Conservation (phyloP, 345 rosid genomes). For the Microthlaspi erraticum region DNA sequence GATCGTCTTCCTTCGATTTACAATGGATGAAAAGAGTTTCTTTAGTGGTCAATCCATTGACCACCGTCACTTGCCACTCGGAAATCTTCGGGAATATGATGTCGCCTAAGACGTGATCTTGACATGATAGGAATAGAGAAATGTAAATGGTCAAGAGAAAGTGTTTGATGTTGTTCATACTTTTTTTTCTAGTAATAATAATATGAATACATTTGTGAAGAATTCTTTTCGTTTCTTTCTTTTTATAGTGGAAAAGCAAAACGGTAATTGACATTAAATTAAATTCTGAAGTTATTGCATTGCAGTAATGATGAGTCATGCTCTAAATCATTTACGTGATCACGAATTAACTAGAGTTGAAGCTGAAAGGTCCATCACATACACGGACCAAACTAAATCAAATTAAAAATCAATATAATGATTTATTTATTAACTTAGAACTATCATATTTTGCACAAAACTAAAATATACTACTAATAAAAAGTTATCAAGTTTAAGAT, state of each 20-base stretch:
- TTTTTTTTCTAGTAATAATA: background rate
- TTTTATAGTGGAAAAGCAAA: slow-evolving; percentile 31
- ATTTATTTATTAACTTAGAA: no score
- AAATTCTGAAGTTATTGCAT: slow-evolving; percentile 28
- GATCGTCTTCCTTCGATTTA: slow-evolving; percentile 47
- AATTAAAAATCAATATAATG: no score
- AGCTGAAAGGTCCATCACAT: slow-evolving; percentile 27
- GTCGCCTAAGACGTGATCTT: slow-evolving; percentile 19
- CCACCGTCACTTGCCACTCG: slow-evolving; percentile 36
- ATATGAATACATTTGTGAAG: background rate
- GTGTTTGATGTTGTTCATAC: slow-evolving; percentile 28
- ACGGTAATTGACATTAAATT: slow-evolving; percentile 17
- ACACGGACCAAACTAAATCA: background rate
- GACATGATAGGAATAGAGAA: slow-evolving; percentile 10
- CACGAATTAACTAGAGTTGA: slow-evolving; percentile 6
- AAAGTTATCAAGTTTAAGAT: background rate
- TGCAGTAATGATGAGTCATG: slow-evolving; percentile 25
- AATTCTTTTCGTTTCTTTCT: background rate
- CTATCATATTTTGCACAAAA: background rate
- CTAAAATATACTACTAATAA: no score
- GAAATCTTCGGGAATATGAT: slow-evolving; percentile 29
- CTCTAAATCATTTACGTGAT: slow-evolving; percentile 21
- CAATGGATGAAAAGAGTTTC: slow-evolving; percentile 41
- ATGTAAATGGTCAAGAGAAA: slow-evolving; percentile 9
- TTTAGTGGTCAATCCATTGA: slow-evolving; percentile 26